Conservation (phyloP, 2,329 filamentous ascomycete genomes). For the Arachnopeziza araneosa region DNA sequence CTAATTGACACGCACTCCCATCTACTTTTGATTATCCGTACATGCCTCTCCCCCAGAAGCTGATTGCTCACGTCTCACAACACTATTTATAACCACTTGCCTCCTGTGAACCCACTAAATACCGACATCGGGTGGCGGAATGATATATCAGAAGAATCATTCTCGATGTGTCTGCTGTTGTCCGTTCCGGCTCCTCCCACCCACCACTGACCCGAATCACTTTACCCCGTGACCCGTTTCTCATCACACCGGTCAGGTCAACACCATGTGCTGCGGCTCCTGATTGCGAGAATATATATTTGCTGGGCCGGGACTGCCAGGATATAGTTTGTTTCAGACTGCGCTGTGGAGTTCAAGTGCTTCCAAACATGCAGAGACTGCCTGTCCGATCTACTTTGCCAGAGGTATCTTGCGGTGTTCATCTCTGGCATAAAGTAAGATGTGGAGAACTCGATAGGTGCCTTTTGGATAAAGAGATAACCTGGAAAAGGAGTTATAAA, state of each 20-base stretch:
- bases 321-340: background rate
- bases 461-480: background rate
- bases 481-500: background rate
- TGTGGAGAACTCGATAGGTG: background rate
- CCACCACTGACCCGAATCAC: background rate
- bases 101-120: background rate
- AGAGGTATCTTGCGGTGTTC: background rate
- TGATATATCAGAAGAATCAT: background rate
- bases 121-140: background rate
- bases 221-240: background rate
- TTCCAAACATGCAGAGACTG: background rate
- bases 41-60: background rate
- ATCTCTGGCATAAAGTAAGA: background rate
- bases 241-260: background rate
- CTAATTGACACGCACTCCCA: background rate
- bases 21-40: background rate
- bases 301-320: background rate
- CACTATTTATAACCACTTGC: background rate
- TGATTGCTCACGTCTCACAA: background rate
- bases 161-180: background rate
- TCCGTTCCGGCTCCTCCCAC: background rate
- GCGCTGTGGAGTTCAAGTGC: background rate
- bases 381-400: background rate
- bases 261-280: background rate
- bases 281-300: background rate